phyloP scores from a whole-genome alignment of 2,329 filamentous ascomycete genomes.

The Rhynchosporium secalis region DNA sequence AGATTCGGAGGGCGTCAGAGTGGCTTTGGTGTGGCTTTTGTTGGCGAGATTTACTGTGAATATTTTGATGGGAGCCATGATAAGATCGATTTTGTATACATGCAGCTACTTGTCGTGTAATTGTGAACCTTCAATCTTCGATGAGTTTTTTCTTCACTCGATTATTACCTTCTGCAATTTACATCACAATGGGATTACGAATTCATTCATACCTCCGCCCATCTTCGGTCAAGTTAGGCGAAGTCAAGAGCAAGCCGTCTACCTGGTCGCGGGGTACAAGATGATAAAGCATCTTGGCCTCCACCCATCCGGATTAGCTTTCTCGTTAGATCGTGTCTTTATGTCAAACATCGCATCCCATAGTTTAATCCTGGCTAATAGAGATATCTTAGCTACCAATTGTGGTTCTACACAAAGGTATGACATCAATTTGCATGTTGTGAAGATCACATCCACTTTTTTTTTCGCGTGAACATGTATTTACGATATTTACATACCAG shows the following conservation, averaged over 20 bases:
- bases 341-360: too few species aligned
- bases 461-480: too few species aligned
- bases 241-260: background rate
- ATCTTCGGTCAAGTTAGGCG: background rate
- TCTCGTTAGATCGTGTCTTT: too few species aligned
- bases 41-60: constrained; percentile 2
- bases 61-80: background rate
- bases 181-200: background rate
- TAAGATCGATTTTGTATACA: background rate
- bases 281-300: background rate
- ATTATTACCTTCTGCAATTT: too few species aligned
- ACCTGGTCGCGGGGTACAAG: background rate
- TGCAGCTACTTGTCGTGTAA: background rate
- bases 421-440: too few species aligned
- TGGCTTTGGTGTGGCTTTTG: constrained; percentile 1
- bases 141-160: background rate
- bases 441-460: too few species aligned
- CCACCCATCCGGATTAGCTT: background rate
- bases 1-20: background rate
- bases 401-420: too few species aligned
- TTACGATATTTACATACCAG: too few species aligned
- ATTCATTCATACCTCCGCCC: background rate
- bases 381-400: too few species aligned
- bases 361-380: too few species aligned
- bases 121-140: background rate